Conservation (phyloP, 441 rosid species). For the Biscutella laevigata region DNA sequence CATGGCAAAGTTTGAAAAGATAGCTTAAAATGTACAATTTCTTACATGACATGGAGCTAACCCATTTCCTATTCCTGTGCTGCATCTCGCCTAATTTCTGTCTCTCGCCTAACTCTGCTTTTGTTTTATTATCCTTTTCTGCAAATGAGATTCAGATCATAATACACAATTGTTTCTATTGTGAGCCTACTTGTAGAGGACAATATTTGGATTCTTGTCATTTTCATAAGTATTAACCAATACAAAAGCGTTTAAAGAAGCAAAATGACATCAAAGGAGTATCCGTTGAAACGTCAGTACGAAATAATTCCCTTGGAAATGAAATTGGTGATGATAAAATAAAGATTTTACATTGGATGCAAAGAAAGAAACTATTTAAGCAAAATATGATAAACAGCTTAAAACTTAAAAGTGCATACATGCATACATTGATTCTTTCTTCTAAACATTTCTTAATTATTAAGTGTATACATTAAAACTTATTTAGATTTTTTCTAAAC, state of each 20-base stretch:
- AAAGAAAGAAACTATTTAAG: neutral
- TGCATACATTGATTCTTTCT: neutral
- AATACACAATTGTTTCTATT: neutral
- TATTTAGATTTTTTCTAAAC: neutral
- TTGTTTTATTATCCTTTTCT: neutral
- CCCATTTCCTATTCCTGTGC: conserved; percentile 1
- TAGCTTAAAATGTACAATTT: conserved; percentile 13
- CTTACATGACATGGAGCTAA: conserved; percentile 17
- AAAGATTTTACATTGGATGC: neutral
- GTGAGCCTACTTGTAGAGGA: neutral
- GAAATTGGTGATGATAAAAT: neutral
- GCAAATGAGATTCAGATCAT: neutral
- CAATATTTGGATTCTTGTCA: neutral
- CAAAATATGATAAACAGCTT: neutral
- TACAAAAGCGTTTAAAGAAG: neutral
- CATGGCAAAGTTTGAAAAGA: neutral
- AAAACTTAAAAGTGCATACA: neutral
- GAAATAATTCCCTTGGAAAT: neutral
- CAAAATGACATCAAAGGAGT: neutral
- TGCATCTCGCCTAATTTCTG: conserved; percentile 19
- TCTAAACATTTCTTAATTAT: neutral
- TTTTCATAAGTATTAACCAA: neutral
- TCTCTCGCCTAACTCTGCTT: conserved; percentile 14
- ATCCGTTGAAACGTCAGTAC: neutral
- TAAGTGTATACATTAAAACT: neutral